Conservation (phyloP, 345 rosid genomes). For the Psidium friedrichsthalianum region DNA sequence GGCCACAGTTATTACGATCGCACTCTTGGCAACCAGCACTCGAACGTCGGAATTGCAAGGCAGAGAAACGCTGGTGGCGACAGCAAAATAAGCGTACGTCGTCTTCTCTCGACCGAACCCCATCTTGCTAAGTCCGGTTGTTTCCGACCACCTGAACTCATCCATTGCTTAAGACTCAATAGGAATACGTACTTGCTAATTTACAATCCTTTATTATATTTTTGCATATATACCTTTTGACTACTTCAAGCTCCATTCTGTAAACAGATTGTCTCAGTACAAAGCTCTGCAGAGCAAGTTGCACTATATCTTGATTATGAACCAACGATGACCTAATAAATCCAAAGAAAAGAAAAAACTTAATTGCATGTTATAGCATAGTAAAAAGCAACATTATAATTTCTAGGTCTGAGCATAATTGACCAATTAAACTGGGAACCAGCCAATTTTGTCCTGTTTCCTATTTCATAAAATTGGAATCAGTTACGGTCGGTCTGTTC, state of each 20-base stretch:
- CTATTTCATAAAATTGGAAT: no score
- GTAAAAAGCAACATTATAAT: not conserved
- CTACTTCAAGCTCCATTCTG: slow-evolving; percentile 28
- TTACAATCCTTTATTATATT: not conserved
- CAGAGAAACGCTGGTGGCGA: slow-evolving; percentile 16
- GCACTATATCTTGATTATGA: slow-evolving; percentile 12
- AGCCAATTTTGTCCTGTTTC: no score
- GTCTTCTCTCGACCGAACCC: slow-evolving; percentile 66
- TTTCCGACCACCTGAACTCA: slow-evolving; percentile 36
- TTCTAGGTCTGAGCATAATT: no score
- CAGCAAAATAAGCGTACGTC: slow-evolving; percentile 47
- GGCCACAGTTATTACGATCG: slow-evolving; percentile 37
- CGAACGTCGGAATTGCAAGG: slow-evolving; percentile 24
- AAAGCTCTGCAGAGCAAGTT: slow-evolving; percentile 31
- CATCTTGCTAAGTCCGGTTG: slow-evolving; percentile 34
- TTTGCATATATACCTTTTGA: slow-evolving; percentile 20
- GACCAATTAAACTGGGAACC: no score
- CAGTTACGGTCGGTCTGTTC: no score
- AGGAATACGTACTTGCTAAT: not conserved
- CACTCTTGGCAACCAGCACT: slow-evolving; percentile 31
- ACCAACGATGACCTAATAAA: slow-evolving; percentile 26
- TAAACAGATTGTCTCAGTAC: slow-evolving; percentile 33
- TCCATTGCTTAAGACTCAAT: not conserved
- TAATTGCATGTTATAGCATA: not conserved
- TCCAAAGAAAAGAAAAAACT: not conserved